Base-by-base conservation (phyloP, 345 rosid species). In the Lepidium africanum region DNA sequence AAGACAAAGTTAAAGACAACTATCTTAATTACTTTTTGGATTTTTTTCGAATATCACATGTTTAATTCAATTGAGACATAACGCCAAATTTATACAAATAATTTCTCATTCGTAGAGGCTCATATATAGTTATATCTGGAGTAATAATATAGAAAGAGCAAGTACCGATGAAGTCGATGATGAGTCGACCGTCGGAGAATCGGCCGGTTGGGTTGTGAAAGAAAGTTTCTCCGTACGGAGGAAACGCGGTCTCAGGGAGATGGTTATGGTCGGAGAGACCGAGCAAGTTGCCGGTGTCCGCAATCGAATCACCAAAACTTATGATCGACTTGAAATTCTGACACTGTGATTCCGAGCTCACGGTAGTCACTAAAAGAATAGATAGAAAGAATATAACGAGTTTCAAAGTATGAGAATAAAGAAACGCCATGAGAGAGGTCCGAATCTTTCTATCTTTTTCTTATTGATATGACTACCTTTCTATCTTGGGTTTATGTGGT, bases 231-330 rank as follows among this genome's bases (percentile, higher is more conserved):
- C 85, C 88, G 10, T 84, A 76, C 4, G 85, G 88, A 1, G 69
- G 81, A 21, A 69, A 72, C 6, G 59, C 78, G 36, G 27, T 54
- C 5, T 39, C 61, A 25, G 75, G 70, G 13, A 59, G 73, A 1
- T 19, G 32, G 16, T 62, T 71, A 5, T 2, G 49, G 14, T 6
- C 36, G 23, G 74, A 57, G 32, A 78, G 43, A 9, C 7, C 14
- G 15, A 72, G 43, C n/a, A 59, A 46, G 83, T 80, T 81, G 8
- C 86, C 88, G 4, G 84, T 82, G 19, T 82, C 88, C 10, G 86
- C 54, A 12, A 78, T 37, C 3, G 88, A 84, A 56, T 84, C 88
- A 2, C 88, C 88, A 35, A 84, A 82, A 76, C 83, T 80, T 69
- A 84, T 25, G 27, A 25, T 25, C 27, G 27, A 25, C 27, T 25